phyloP scores from a whole-genome alignment of 2,329 filamentous ascomycete species.

The Ophiostoma ips region DNA sequence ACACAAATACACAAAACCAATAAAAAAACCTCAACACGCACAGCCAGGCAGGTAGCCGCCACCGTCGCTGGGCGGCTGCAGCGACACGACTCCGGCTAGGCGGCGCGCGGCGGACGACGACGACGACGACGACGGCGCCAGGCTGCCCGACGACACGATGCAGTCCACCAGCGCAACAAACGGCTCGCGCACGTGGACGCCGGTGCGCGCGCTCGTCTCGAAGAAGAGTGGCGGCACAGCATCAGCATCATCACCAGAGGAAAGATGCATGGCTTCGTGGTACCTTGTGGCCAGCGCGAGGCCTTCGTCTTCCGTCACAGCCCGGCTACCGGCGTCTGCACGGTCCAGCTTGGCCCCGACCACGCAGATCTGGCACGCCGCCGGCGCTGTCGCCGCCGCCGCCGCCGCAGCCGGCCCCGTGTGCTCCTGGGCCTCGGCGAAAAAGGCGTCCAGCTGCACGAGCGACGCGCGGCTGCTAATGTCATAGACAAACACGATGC shows the following conservation, averaged over 20 bases:
- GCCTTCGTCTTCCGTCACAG: conserved; percentile 34
- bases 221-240: conserved; percentile 35
- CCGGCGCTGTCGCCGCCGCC: not conserved
- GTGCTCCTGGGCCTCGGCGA: conserved; percentile 37
- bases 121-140: too few relatives aligned
- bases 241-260: too few relatives aligned
- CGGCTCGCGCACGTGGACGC: conserved; percentile 34
- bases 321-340: conserved; percentile 25
- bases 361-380: conserved; percentile 11
- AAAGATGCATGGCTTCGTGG: too few relatives aligned
- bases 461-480: conserved; percentile 35
- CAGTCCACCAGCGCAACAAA: conserved; percentile 38
- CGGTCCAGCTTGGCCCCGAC: conserved; percentile 40
- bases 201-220: conserved; percentile 39
- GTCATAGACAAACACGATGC: conserved; percentile 36
- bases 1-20: not conserved
- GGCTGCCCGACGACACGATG: conserved; percentile 23
- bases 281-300: conserved; percentile 30
- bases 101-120: not conserved
- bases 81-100: conserved; percentile 27
- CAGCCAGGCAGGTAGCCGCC: conserved; percentile 9
- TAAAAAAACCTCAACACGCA: not conserved
- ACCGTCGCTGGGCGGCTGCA: conserved; percentile 13
- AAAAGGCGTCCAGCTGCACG: conserved; percentile 38
- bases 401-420: conserved; percentile 20